Evolutionary conservation across 768 basidiomycete genomes (phyloP), one percentile per base, ranked within the genome.

Genomic region (Tricholoma hemisulphureum): DNA sequence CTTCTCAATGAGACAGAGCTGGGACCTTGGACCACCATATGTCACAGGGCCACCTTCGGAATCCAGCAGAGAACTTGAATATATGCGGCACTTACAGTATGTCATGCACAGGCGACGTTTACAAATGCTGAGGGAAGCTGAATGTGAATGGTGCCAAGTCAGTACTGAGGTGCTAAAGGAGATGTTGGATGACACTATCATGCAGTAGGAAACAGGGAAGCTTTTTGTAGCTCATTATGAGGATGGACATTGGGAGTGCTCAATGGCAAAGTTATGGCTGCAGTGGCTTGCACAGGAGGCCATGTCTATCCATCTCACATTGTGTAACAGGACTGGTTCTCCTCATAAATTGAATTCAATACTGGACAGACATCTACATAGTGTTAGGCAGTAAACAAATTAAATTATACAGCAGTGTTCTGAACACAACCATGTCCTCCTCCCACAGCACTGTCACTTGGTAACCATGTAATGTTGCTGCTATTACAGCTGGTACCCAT

Each of bases 101-200:
- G 51, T 52, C 34, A 52, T 52, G 51, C 51, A 52, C 13, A 34
- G 51, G 51, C 14, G 32, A 37, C 37, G 23, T 52, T 34, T 37
- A 52, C 51, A 16, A 37, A 52, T 52, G 51, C 21, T 37, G 51
- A 52, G 51, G 21, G 51, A 52, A 46, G 45, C 45, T 46, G 45
- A 46, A 46, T 26, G n/a, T 46, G 24, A 3, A 46, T 46, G 45
- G 45, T 5, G 11, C 23, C 45, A 46, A 46, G 45, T 46, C 45
- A 46, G 45, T 46, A 46, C 45, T 16, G 13, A 46, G 24, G 45
- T 24, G 23, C 45, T 46, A 46, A 46, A 14, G 24, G 45, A 46
- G 45, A 46, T 46, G 45, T 46, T 46, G 45, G 45, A 46, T 46
- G 24, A 46, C 13, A 18, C 45, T n/a, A 46, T 46, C 45, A 46